phyloP scores from a whole-genome alignment of 208 protist genomes.

The Wallacemonas sp. region DNA sequence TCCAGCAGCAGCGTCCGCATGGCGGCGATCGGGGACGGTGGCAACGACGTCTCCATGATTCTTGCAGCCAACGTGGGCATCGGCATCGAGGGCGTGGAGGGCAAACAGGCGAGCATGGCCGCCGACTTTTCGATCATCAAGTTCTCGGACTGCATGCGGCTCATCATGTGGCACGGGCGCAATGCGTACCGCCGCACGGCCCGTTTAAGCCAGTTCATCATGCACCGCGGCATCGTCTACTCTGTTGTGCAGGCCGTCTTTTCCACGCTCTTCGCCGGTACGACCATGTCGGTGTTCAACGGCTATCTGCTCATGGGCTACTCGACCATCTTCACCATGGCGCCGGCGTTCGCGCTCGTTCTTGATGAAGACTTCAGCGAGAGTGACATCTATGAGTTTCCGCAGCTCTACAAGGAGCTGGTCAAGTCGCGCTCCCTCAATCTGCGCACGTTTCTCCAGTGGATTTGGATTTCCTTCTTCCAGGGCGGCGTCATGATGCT shows the following conservation, averaged over 20 bases:
- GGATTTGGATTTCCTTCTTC: slow-evolving; percentile 85
- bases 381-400: slow-evolving; percentile 93
- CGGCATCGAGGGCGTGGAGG: slow-evolving; percentile 98
- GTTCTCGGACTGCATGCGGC: slow-evolving; percentile 89
- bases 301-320: slow-evolving; percentile 97
- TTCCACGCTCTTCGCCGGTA: slow-evolving; percentile 97
- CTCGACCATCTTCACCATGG: slow-evolving; percentile 97
- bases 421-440: slow-evolving; percentile 94
- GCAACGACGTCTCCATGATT: slow-evolving; percentile 98
- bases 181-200: slow-evolving; percentile 93
- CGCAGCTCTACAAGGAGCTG: slow-evolving; percentile 97
- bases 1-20: slow-evolving; percentile 53
- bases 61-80: slow-evolving; percentile 95
- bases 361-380: slow-evolving; percentile 96
- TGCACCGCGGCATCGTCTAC: slow-evolving; percentile 99
- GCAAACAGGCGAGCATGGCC: slow-evolving; percentile 97
- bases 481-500: slow-evolving; percentile 97
- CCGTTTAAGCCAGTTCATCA: slow-evolving; percentile 96
- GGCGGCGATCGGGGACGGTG: slow-evolving; percentile 98
- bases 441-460: slow-evolving; percentile 81
- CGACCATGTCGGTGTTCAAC: slow-evolving; percentile 97
- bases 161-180: slow-evolving; percentile 91
- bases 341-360: slow-evolving; percentile 97
- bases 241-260: slow-evolving; percentile 98
- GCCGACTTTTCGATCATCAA: slow-evolving; percentile 98